Base-by-base conservation (phyloP, 2,329 filamentous ascomycete genomes). In the Fulvia fulva region DNA sequence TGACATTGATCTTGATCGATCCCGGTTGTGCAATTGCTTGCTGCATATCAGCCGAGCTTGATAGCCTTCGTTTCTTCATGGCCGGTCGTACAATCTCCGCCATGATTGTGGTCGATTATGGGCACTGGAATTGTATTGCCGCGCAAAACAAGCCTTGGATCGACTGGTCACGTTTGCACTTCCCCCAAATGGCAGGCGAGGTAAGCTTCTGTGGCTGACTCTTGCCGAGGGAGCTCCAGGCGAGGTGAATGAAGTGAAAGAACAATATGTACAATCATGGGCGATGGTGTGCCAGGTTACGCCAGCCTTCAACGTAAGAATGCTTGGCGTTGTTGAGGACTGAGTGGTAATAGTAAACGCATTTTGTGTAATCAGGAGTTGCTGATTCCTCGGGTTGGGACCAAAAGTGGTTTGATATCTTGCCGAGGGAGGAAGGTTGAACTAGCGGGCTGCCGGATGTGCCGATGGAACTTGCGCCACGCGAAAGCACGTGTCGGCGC, bases 1-100 rank as follows among this genome's bases (percentile, higher is more conserved):
- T 87, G 64, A 97, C 93, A 73, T 99, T 97, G 78, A 99, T 97
- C 76, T 90, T 88, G 70, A 97, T 91, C 14, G 89, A 78, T 23
- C 84, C 84, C 2, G 84, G 84, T 58, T 83, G 82, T 60, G 78
- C 75, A 62, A 86, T 85, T 45, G 82, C 79, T 43, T 78, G 75
- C 54, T 79, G 73, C 63, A 81, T 78, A 56, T 78, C 77, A 22
- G 66, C 65, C 26, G 71, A 72, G 62, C 67, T 73, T n/a, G 72
- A 74, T 43, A 74, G 54, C 21, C 64, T 57, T 21, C 64, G 55
- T 45, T 56, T 61, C 53, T 61, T 61, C 16, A 52, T 22, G 2
- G 22, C 25, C 1, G 52, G 53, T 19, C 37, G 26, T 16, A 25
- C 47, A 47, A 56, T 51, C 26, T 46, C 52, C 14, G 53, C 57